phyloP scores from a whole-genome alignment of 2,329 filamentous ascomycete species.

The Dactylellina sp. region DNA sequence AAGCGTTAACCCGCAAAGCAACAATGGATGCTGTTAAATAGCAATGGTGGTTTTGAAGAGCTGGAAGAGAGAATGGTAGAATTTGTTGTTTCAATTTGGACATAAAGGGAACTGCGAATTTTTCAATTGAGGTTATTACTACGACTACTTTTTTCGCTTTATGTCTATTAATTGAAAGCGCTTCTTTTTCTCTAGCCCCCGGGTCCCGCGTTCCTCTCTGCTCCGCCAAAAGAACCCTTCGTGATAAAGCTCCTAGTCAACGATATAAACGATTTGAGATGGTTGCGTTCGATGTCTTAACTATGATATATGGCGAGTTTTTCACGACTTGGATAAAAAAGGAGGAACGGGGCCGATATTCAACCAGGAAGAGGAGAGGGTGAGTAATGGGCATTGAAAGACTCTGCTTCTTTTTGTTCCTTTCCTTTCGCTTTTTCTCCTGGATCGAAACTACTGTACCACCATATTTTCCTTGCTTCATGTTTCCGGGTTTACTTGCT shows the following conservation, averaged over 20 bases:
- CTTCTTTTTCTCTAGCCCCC: conserved; percentile 35
- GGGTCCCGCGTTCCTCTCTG: conserved; percentile 9
- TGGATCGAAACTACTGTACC: conserved; percentile 45
- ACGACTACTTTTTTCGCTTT: conserved; percentile 48
- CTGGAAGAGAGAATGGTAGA: conserved; percentile 46
- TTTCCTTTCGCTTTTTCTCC: conserved; percentile 8
- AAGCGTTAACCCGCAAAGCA: conserved; percentile 87
- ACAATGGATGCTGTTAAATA: conserved; percentile 87
- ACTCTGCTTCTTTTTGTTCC: neutral
- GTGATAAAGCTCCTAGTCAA: conserved; percentile 45
- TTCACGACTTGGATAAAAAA: conserved; percentile 3
- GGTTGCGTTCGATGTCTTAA: conserved; percentile 27
- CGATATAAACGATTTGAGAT: conserved; percentile 42
- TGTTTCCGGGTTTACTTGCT: conserved; percentile 2
- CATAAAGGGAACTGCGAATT: conserved; percentile 50
- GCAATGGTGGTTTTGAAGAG: conserved; percentile 11
- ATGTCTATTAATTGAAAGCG: conserved; percentile 57
- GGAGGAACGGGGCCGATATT: conserved; percentile 8
- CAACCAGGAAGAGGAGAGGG: conserved; percentile 13
- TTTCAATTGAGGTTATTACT: conserved; percentile 41
- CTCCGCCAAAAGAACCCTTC: conserved; percentile 16
- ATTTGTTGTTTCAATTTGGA: conserved; percentile 55
- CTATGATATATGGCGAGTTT: conserved; percentile 12
- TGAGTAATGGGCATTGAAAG: conserved; percentile 23
- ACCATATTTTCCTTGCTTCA: conserved; percentile 44